These are phyloP conservation scores for Trypanosoma scelopori DNA, from an alignment of 208 protist genomes.

Conservation along the genomic window DNA sequence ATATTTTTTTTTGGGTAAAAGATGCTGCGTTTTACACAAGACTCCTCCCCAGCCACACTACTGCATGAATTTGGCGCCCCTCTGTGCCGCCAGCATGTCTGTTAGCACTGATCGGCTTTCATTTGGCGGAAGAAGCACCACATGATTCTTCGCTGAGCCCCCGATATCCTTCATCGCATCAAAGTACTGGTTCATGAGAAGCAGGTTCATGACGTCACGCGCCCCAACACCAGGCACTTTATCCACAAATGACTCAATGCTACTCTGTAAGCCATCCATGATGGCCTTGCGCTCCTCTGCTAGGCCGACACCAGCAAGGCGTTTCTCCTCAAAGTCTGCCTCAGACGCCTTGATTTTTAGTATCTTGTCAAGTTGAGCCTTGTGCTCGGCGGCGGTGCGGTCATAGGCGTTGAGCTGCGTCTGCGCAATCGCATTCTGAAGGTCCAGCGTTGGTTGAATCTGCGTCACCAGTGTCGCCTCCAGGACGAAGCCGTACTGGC, in stretches of 20 bases:
- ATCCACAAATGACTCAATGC: slow-evolving; percentile 60
- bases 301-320: slow-evolving; percentile 65
- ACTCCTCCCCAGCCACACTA: slow-evolving; percentile 8
- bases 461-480: slow-evolving; percentile 68
- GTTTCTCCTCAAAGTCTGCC: slow-evolving; percentile 72
- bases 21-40: no score
- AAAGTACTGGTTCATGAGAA: slow-evolving; percentile 85
- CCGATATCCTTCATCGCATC: slow-evolving; percentile 82
- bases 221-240: slow-evolving; percentile 44
- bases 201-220: slow-evolving; percentile 69
- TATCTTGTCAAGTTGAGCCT: slow-evolving; percentile 73
- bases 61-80: slow-evolving; percentile 23
- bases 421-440: slow-evolving; percentile 79
- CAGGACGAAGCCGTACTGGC: slow-evolving; percentile 61
- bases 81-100: slow-evolving; percentile 45
- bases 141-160: slow-evolving; percentile 29
- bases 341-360: slow-evolving; percentile 63
- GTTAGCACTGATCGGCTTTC: slow-evolving; percentile 19
- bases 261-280: slow-evolving; percentile 63
- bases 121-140: slow-evolving; percentile 47
- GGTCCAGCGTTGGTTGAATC: slow-evolving; percentile 61
- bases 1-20: no score
- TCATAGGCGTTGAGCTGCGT: slow-evolving; percentile 70
- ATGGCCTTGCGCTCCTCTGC: slow-evolving; percentile 70
- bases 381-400: slow-evolving; percentile 60